These are phyloP conservation scores for Fraxinus xanthoxyloides DNA, from an alignment of 305 asterid species.

Conservation along the genomic window DNA sequence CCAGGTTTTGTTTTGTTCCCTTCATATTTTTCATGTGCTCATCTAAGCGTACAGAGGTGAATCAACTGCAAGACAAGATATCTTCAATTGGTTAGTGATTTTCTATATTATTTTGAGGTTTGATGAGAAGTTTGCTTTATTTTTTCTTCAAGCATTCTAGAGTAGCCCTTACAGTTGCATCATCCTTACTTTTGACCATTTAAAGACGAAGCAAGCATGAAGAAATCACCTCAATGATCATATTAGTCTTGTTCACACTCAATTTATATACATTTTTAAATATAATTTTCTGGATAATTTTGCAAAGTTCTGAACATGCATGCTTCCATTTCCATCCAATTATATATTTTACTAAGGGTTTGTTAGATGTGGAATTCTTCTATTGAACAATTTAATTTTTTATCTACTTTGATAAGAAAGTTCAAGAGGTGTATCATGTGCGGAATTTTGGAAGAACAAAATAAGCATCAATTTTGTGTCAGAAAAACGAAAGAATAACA, in stretches of 20 bases:
- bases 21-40: slow-evolving; percentile 48
- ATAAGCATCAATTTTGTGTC: background rate
- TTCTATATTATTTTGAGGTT: slow-evolving; percentile 9
- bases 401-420: background rate
- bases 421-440: background rate
- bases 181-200: slow-evolving; percentile 17
- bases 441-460: background rate
- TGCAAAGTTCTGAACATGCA: background rate
- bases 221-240: slow-evolving; percentile 7
- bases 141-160: background rate
- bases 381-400: background rate
- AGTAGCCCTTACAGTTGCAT: background rate
- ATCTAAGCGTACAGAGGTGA: slow-evolving; percentile 37
- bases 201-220: slow-evolving; percentile 13
- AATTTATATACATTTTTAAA: background rate
- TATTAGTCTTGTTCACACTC: slow-evolving; percentile 4
- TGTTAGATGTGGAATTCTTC: background rate
- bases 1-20: slow-evolving; percentile 75
- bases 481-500: background rate
- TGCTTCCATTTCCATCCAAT: background rate
- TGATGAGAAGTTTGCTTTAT: slow-evolving; percentile 8
- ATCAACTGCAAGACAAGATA: slow-evolving; percentile 55
- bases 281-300: background rate
- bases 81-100: slow-evolving; percentile 63
- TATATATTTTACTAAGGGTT: background rate